phyloP scores from a whole-genome alignment of 768 basidiomycete genomes.

The Leucosporidium creatinivorum region DNA sequence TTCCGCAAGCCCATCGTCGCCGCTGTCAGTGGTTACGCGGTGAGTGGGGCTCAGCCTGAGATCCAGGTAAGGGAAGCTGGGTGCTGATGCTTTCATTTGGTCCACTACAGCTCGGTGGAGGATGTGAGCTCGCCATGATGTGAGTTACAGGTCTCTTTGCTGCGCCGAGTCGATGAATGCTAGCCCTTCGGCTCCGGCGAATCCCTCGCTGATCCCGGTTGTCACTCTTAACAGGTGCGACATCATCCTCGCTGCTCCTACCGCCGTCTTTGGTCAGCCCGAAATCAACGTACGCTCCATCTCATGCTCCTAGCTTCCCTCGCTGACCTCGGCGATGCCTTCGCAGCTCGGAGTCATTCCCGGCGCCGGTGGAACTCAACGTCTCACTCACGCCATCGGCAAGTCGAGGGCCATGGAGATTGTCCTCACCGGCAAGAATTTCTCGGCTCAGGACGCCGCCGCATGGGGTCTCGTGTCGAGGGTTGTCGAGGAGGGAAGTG shows the following conservation, averaged over 20 bases:
- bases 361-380: constrained; percentile 88
- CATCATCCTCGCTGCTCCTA: constrained; percentile 83
- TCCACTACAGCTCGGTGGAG: constrained; percentile 72
- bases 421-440: constrained; percentile 74
- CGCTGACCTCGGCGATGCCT: neutral
- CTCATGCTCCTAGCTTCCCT: neutral
- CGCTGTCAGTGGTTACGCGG: constrained; percentile 90
- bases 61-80: too few relatives aligned
- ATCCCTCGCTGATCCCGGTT: neutral
- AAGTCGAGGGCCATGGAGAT: constrained; percentile 94
- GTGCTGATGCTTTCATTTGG: neutral
- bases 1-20: constrained; percentile 91
- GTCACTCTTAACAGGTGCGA: constrained; percentile 50
- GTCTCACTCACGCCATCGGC: constrained; percentile 73
- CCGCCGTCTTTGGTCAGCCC: constrained; percentile 88
- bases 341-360: constrained; percentile 73
- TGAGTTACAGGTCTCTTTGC: constrained; percentile 37
- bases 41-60: constrained; percentile 33
- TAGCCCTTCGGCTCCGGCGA: neutral
- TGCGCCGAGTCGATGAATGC: too few relatives aligned
- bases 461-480: constrained; percentile 79
- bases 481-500: constrained; percentile 70
- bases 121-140: constrained; percentile 93
- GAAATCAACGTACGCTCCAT: constrained; percentile 60
- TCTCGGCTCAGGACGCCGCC: constrained; percentile 73